phyloP scores from a whole-genome alignment of 148 eudicot genomes.

The Heliamphora exappendiculata region DNA sequence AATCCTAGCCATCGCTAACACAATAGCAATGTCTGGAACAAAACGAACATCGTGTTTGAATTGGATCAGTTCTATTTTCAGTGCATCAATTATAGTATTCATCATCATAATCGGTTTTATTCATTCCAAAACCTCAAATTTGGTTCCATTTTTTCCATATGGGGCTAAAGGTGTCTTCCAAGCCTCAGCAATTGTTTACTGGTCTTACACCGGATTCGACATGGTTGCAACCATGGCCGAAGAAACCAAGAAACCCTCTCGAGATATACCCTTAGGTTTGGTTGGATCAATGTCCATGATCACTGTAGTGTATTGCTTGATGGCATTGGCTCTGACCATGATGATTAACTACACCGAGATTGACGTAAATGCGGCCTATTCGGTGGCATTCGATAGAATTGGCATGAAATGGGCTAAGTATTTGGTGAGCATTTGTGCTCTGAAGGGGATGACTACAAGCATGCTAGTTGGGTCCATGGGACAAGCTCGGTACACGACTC shows the following conservation, averaged over 20 bases:
- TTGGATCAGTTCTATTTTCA: conserved; percentile 59
- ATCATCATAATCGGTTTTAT: conserved; percentile 65
- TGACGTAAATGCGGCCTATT: conserved; percentile 76
- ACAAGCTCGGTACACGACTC: conserved; percentile 87
- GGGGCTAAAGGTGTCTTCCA: conserved; percentile 71
- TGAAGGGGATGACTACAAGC: conserved; percentile 92
- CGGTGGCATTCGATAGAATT: conserved; percentile 57
- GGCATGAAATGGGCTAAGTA: conserved; percentile 95
- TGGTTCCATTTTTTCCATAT: conserved; percentile 67
- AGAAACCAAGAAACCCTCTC: conserved; percentile 62
- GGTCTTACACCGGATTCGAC: conserved; percentile 94
- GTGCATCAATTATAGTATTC: conserved; percentile 52
- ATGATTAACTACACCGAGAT: conserved; percentile 76
- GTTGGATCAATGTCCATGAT: conserved; percentile 85
- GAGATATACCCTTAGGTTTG: conserved; percentile 79
- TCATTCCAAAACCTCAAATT: conserved; percentile 47
- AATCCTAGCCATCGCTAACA: conserved; percentile 47
- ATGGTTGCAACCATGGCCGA: conserved; percentile 95
- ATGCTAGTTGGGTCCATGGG: conserved; percentile 80
- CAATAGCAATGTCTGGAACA: conserved; percentile 68
- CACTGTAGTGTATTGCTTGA: conserved; percentile 70
- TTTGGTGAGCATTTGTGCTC: conserved; percentile 63
- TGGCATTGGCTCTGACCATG: conserved; percentile 60
- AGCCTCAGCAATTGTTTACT: conserved; percentile 84
- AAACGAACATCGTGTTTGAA: conserved; percentile 48